Evolutionary conservation across 2,329 filamentous ascomycete genomes (phyloP), one percentile per base, ranked within the genome.

Genomic region (Xylaria sp.): DNA sequence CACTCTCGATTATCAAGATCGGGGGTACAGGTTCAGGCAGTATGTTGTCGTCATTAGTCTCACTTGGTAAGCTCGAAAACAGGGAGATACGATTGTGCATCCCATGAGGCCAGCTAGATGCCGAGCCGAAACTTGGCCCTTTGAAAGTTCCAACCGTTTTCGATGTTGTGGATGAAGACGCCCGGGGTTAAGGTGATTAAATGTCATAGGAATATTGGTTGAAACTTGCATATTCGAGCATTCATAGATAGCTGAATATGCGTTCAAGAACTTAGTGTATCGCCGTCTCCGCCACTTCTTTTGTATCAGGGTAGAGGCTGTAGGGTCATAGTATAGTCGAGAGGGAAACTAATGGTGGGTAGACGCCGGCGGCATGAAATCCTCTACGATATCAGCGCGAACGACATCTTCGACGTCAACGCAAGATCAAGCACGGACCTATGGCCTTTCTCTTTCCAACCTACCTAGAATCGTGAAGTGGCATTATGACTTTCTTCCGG

Each of bases 21-120:
- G 61, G 51, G 24, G 57, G 12, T 9, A 57, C n/a, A 12, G 39
- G 61, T n/a, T n/a, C n/a, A n/a, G n/a, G n/a, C n/a, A n/a, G n/a
- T n/a, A n/a, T n/a, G n/a, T n/a, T n/a, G 12, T 42, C 48, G 2
- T 14, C n/a, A n/a, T n/a, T n/a, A n/a, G n/a, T n/a, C n/a, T n/a
- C n/a, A n/a, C n/a, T n/a, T n/a, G n/a, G n/a, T 5, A 12, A 17
- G 21, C 19, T n/a, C 2, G 61, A 27, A 39, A 64, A 64, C 34
- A 36, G 21, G 21, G 48, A 48, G 6, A 65, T 45, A 24, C 62
- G 62, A 3, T 8, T n/a, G n/a, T n/a, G n/a, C 14, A 12, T 34
- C 54, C 62, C 55, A 65, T 7, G 62, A 30, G 4, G 62, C 21
- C 1, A 65, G 47, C 62, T 47, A 65, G 5, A 65, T 45, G 21